phyloP scores from a whole-genome alignment of 2,329 filamentous ascomycete genomes.

The Fusarium domesticum region DNA sequence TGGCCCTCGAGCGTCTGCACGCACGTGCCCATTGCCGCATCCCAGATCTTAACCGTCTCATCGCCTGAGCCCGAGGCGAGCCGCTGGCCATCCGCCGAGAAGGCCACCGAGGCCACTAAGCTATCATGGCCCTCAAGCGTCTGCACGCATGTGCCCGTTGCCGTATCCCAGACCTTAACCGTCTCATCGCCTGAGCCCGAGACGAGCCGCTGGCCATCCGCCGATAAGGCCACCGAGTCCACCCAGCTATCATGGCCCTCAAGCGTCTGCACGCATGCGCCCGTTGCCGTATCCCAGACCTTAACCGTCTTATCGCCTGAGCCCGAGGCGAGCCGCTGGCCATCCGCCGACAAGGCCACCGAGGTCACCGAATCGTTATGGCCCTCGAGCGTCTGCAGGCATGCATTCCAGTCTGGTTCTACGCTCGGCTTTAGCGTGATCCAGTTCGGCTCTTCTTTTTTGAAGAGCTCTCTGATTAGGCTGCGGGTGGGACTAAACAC shows the following conservation, averaged over 20 bases:
- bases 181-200: accelerated
- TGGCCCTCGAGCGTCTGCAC: too few relatives aligned
- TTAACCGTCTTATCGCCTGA: neutral
- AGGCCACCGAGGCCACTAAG: too few relatives aligned
- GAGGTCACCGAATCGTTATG: neutral
- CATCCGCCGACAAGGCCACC: neutral
- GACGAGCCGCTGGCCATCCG: neutral
- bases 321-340: neutral
- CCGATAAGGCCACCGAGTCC: neutral
- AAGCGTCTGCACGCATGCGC: too few relatives aligned
- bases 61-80: too few relatives aligned
- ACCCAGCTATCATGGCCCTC: too few relatives aligned
- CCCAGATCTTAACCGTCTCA: too few relatives aligned
- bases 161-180: neutral
- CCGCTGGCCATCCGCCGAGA: too few relatives aligned
- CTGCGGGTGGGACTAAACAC: constrained; percentile 5
- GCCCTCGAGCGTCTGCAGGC: neutral
- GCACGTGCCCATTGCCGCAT: too few relatives aligned
- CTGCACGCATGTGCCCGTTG: too few relatives aligned
- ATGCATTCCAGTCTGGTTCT: neutral
- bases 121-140: too few relatives aligned
- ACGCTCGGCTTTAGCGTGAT: neutral
- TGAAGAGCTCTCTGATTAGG: neutral
- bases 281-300: neutral
- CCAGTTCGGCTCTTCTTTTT: constrained; percentile 3